Conservation (phyloP, 768 basidiomycete genomes). For the Mycena leptocephala region DNA sequence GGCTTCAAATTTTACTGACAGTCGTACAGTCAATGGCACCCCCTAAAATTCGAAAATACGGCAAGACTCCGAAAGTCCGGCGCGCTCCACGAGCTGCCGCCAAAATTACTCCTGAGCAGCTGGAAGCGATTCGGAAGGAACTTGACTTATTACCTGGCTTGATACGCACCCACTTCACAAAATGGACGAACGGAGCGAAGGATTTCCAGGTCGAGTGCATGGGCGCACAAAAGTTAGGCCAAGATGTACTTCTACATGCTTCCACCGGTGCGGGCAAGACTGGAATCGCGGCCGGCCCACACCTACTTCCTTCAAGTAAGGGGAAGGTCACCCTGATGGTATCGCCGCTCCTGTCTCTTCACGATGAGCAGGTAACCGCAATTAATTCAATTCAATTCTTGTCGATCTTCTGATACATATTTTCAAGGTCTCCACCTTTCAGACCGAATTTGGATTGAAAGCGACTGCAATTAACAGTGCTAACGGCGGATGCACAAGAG, state of each 20-base stretch:
- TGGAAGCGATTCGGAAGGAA: not conserved
- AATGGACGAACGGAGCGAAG: constrained; percentile 9
- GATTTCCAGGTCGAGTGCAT: constrained; percentile 1
- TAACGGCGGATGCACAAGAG: constrained; percentile 11
- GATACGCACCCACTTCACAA: not conserved
- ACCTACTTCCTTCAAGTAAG: constrained; percentile 18
- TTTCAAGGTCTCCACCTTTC: not conserved
- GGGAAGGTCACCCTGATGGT: constrained; percentile 16
- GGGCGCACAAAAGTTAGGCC: not conserved
- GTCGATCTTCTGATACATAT: not conserved
- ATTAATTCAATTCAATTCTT: too few relatives aligned
- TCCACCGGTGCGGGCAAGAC: constrained; percentile 23
- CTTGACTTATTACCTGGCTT: constrained; percentile 23
- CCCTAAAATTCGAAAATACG: not conserved
- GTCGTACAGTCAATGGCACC: not conserved
- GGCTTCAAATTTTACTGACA: not conserved
- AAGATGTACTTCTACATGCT: not conserved
- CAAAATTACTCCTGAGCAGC: not conserved
- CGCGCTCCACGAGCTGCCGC: not conserved
- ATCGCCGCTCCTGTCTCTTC: constrained; percentile 13
- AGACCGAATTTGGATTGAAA: constrained; percentile 10
- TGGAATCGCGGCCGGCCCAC: constrained; percentile 23
- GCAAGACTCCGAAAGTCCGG: not conserved
- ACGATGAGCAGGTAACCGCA: constrained; percentile 25
- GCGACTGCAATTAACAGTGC: constrained; percentile 21